These are phyloP conservation scores for Lactarius trivialis DNA, from an alignment of 768 basidiomycete genomes.

Conservation along the genomic window DNA sequence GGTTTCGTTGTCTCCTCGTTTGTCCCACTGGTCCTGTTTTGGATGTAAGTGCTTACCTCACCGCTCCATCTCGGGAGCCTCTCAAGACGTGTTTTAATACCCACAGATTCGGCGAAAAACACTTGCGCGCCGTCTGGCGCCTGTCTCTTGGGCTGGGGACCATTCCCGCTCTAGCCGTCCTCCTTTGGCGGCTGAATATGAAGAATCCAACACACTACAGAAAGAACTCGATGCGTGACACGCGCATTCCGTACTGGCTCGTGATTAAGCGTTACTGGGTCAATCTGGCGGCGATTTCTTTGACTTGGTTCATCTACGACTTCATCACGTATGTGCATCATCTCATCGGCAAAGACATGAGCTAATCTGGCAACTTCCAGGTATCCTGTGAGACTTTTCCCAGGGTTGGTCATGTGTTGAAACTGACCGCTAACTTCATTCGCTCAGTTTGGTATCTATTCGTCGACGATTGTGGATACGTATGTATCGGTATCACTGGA, in stretches of 20 bases:
- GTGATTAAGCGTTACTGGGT: slow-evolving; percentile 77
- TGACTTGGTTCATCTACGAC: slow-evolving; percentile 83
- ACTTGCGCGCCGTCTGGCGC: slow-evolving; percentile 84
- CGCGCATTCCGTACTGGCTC: slow-evolving; percentile 68
- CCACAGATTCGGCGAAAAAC: slow-evolving; percentile 63
- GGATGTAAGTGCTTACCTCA: slow-evolving; percentile 58
- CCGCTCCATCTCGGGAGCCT: background rate
- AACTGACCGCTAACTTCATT: background rate
- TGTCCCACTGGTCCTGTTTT: slow-evolving; percentile 77
- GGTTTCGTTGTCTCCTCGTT: slow-evolving; percentile 78
- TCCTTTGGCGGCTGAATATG: slow-evolving; percentile 84
- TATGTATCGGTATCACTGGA: slow-evolving; percentile 27
- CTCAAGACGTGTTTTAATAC: background rate
- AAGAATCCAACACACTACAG: slow-evolving; percentile 68
- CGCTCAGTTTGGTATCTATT: slow-evolving; percentile 69
- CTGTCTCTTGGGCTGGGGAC: slow-evolving; percentile 78
- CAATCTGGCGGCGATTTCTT: slow-evolving; percentile 63
- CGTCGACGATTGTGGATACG: slow-evolving; percentile 67
- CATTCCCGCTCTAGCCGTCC: slow-evolving; percentile 73
- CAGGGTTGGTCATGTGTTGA: slow-evolving; percentile 1
- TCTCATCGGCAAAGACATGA: background rate
- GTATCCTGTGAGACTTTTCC: slow-evolving; percentile 48
- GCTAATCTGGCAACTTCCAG: slow-evolving; percentile 29
- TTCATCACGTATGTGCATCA: slow-evolving; percentile 54
- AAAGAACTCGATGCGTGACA: slow-evolving; percentile 72